A percentile compares a stretch with the other conserved stretches of the same genome.
These are phyloP conservation scores for Sherardia arvensis DNA, from an alignment of 257 asterid species.

Conservation along the genomic window DNA sequence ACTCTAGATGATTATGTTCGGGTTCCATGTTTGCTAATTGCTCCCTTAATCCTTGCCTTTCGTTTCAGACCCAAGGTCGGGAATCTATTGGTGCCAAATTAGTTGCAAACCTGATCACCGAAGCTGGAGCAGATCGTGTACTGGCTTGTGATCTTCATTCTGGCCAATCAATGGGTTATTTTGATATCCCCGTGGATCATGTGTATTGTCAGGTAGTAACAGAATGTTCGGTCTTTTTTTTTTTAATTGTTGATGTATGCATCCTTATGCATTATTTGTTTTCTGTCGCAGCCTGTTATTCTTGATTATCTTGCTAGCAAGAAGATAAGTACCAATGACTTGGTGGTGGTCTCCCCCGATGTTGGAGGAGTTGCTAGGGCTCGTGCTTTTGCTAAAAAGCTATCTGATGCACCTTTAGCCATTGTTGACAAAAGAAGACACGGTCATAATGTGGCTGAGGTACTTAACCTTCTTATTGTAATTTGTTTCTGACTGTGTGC, in stretches of 20 bases:
- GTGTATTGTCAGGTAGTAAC: slow-evolving; percentile 69
- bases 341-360: slow-evolving; percentile 94
- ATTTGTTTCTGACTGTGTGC: not conserved
- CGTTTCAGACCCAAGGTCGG: slow-evolving; percentile 75
- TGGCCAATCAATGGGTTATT: slow-evolving; percentile 92
- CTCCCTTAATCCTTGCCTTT: slow-evolving; percentile 6
- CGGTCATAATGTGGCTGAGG: slow-evolving; percentile 85
- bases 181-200: slow-evolving; percentile 92
- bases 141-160: slow-evolving; percentile 95
- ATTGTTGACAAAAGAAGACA: slow-evolving; percentile 94
- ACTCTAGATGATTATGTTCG: not conserved
- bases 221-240: not conserved
- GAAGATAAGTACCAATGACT: slow-evolving; percentile 58
- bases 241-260: not conserved
- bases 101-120: slow-evolving; percentile 79
- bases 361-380: slow-evolving; percentile 98
- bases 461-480: slow-evolving; percentile 17
- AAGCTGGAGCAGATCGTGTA: slow-evolving; percentile 89
- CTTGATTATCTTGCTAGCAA: slow-evolving; percentile 97
- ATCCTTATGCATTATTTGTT: slow-evolving; percentile 5
- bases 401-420: slow-evolving; percentile 95
- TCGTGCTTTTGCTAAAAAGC: slow-evolving; percentile 83
- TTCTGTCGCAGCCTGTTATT: slow-evolving; percentile 63
- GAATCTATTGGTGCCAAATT: slow-evolving; percentile 88
- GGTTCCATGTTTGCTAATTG: slow-evolving; percentile 1